phyloP scores from a whole-genome alignment of 495 filamentous ascomycete genomes.

The Barbatosphaeria neglecta region DNA sequence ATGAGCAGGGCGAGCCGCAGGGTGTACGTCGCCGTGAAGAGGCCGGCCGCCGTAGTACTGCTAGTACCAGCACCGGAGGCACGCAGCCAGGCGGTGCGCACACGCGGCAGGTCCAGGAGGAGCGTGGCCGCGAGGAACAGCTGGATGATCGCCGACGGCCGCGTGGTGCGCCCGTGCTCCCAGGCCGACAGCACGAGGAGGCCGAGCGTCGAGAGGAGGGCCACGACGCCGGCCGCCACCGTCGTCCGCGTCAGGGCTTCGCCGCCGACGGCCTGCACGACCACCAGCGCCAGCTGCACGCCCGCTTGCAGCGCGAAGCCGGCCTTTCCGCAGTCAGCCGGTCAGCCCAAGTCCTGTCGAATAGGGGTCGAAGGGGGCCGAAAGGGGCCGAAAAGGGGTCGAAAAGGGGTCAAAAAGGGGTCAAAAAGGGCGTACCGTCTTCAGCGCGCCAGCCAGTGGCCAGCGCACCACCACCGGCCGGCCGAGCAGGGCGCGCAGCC shows the following conservation, averaged over 20 bases:
- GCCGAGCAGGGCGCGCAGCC: background rate
- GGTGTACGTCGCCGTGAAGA: slow-evolving; percentile 7
- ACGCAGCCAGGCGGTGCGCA: slow-evolving; percentile 26
- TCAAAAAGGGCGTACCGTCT: slow-evolving; percentile 5
- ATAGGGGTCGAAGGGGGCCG: background rate
- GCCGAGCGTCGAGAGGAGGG: slow-evolving; percentile 16
- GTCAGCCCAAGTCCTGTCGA: background rate
- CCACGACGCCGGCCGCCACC: slow-evolving; percentile 31
- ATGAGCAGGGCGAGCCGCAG: slow-evolving; percentile 22
- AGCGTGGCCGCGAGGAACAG: slow-evolving; percentile 41
- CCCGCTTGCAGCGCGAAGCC: slow-evolving; percentile 8
- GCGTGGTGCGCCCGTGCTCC: slow-evolving; percentile 18
- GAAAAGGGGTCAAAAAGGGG: too few relatives aligned
- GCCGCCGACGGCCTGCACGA: slow-evolving; percentile 29
- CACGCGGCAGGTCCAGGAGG: slow-evolving; percentile 36
- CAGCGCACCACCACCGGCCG: background rate
- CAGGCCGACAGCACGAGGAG: slow-evolving; percentile 18
- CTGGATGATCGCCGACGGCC: slow-evolving; percentile 29
- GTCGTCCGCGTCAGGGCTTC: slow-evolving; percentile 26
- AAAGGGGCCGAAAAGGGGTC: too few relatives aligned
- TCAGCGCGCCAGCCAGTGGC: slow-evolving; percentile 1
- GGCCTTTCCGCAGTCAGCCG: background rate
- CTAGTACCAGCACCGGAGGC: too few relatives aligned
- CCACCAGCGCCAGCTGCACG: slow-evolving; percentile 33
- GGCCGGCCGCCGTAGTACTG: background rate